A percentile compares a stretch with the other conserved stretches of the same genome.
These are phyloP conservation scores for Diaporthe destruens DNA, from an alignment of 2,329 filamentous ascomycete genomes.

Conservation along the genomic window DNA sequence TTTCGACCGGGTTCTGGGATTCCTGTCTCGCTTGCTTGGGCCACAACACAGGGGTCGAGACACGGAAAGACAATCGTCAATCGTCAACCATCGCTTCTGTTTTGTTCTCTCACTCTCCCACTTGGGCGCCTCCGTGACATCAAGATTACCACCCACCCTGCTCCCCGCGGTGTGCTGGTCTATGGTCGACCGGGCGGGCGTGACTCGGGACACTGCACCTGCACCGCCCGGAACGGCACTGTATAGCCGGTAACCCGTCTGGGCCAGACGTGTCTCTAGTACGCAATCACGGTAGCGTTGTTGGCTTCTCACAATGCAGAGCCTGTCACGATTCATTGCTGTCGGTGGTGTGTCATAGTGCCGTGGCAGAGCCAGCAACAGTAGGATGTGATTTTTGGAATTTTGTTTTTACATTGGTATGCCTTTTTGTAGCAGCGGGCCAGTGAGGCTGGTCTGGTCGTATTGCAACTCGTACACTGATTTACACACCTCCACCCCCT, in stretches of 20 bases:
- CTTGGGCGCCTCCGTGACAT: conserved; percentile 22
- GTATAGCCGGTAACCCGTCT: neutral
- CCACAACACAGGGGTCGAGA: no score
- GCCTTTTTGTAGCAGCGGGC: conserved; percentile 1
- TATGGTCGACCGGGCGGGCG: neutral
- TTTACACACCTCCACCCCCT: neutral
- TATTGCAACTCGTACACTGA: conserved; percentile 11
- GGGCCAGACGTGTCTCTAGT: conserved; percentile 5
- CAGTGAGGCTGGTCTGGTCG: neutral
- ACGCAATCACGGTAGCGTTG: neutral
- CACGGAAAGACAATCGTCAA: neutral
- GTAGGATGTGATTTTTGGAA: neutral
- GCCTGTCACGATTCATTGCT: conserved; percentile 5
- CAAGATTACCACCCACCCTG: conserved; percentile 7
- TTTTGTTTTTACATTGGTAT: conserved; percentile 5
- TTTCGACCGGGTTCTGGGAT: conserved; percentile 17
- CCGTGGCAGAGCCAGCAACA: neutral
- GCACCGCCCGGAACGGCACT: conserved; percentile 16
- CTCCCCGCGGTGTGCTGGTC: neutral
- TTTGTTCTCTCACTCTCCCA: neutral
- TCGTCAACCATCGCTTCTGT: neutral
- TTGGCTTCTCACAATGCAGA: neutral
- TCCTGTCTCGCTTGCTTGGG: neutral
- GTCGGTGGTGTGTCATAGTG: neutral
- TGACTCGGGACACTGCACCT: conserved; percentile 15